Percentiles rank a stretch among this genome's conserved stretches.
Evolutionary conservation across 2,329 filamentous ascomycete species (phyloP).

Genomic region (Calonectria naviculata): DNA sequence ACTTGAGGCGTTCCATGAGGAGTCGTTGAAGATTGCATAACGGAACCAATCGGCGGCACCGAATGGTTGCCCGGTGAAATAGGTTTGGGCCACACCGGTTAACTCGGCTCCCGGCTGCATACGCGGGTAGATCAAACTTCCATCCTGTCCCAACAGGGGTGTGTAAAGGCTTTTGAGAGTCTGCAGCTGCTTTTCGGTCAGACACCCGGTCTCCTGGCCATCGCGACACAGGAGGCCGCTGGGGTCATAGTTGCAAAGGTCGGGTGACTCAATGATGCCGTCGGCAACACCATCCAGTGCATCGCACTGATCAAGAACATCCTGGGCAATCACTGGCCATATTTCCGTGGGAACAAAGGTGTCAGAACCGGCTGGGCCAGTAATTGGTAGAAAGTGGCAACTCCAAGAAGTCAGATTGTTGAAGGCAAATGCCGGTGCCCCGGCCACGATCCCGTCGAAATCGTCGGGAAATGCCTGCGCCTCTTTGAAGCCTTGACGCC

Average conservation of each 20-base stretch:
- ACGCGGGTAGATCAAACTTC: constrained; percentile 47
- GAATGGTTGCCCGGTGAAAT: constrained; percentile 40
- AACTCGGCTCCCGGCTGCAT: constrained; percentile 17
- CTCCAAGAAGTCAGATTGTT: constrained; percentile 54
- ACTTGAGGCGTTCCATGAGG: constrained; percentile 14
- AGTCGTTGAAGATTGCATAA: constrained; percentile 21
- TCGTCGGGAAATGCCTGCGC: constrained; percentile 65
- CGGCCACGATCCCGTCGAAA: constrained; percentile 61
- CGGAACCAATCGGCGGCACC: constrained; percentile 18
- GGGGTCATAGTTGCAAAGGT: constrained; percentile 56
- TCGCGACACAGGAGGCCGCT: constrained; percentile 54
- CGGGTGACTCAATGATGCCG: constrained; percentile 59
- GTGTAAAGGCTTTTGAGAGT: too few species aligned
- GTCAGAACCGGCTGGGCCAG: not conserved
- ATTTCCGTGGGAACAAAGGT: constrained; percentile 33
- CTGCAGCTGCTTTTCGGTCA: too few species aligned
- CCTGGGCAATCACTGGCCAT: constrained; percentile 55
- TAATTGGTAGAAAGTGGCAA: constrained; percentile 1
- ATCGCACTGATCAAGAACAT: constrained; percentile 62
- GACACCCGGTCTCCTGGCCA: too few species aligned
- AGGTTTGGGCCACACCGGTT: too few species aligned
- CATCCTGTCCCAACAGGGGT: constrained; percentile 10
- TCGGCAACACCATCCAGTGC: constrained; percentile 59
- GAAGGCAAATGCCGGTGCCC: constrained; percentile 59
- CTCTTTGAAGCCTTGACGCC: constrained; percentile 66